Base-by-base conservation (phyloP, 345 rosid genomes). In the Leavenworthia alabamica region DNA sequence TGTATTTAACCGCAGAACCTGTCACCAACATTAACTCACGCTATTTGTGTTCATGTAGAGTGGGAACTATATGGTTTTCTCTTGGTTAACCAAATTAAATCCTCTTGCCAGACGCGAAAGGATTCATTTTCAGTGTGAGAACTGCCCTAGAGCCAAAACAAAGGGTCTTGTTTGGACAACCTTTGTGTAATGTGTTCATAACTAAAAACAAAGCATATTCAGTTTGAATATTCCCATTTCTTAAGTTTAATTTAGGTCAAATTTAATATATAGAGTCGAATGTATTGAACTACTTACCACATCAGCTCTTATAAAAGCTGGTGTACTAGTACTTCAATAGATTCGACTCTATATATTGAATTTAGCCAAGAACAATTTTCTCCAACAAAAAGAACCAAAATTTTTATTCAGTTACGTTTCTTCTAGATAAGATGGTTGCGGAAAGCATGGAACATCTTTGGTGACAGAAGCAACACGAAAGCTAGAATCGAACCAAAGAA, bases 401-500 rank as follows among this genome's bases (percentile, higher is more conserved):
- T 28, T 20, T 31, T 49, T 36, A 61, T 19, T 28, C 35, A 5
- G 12, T 28, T 37, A 39, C 7, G 57, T 23, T 55, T 45, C 26
- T 19, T 70, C 71, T 59, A 79, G 31, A 78, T 32, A 52, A 80
- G 71, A 67, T 78, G 75, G 71, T 85, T 89, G 74, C 75, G 76
- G 67, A 86, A 85, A n/a, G 85, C 88, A 13, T 11, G 57, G 42
- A 82, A 0, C 84, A 79, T 61, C 76, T 77, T 80, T 10, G 68
- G 89, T 3, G 81, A 80, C 5, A 82, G 74, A 42, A 92, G 81
- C 74, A 92, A 57, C 42, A 76, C 27, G 75, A 83, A 86, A 9
- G 96, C 95, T 20, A 86, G 70, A 40, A 89, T 61, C 8, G 96
- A 89, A 51, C 96, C 95, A 3, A 85, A 86, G 43, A 92, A 74